Base-by-base conservation (phyloP, 805 yeast genomes). In the Priceomyces haplophilus region DNA sequence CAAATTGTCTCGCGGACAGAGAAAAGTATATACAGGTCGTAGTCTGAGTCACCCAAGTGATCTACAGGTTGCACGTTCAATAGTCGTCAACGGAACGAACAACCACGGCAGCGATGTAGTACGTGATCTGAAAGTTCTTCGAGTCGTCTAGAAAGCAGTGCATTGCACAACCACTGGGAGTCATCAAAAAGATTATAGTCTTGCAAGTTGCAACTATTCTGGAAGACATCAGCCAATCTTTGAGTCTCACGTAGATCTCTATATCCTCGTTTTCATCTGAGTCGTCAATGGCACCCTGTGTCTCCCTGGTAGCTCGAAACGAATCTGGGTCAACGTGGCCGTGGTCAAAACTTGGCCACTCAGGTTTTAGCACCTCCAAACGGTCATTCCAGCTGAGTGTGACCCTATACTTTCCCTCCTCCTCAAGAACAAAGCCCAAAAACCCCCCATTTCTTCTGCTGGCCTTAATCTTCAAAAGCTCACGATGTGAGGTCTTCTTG, bases 141-240 rank as follows among this genome's bases (percentile, higher is more conserved):
- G 76, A 73, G 40, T 81, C 82, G 44, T 84, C 88, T 25, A 85
- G 58, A 44, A 76, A 70, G 50, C 90, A 82, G 55, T 83, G 87
- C 36, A 86, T 63, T 0, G 82, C 80, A 44, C 85, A 75, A 42
- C 79, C 79, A 33, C 72, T 67, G 17, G 80, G 75, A 7, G 81
- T 70, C 19, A 86, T 65, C 25, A 82, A 73, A 33, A 86, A 56
- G 7, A 83, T 74, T 38, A 82, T 77, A 5, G 79, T 78, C 43
- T 79, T 78, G 55, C 88, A 81, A 2, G 76, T 66, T 21, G 79
- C 80, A 38, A 83, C 79, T 29, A 85, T 68, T 53, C 69, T 76
- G 4, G 81, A 68, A 1, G 87, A 85, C 46, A 79, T 63, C 52
- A 72, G 80, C 91, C 91, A 85, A 56, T 84, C 88, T 51, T 69